These are phyloP conservation scores for Gliomastix tumulicola DNA, from an alignment of 2,329 filamentous ascomycete genomes.

Conservation along the genomic window DNA sequence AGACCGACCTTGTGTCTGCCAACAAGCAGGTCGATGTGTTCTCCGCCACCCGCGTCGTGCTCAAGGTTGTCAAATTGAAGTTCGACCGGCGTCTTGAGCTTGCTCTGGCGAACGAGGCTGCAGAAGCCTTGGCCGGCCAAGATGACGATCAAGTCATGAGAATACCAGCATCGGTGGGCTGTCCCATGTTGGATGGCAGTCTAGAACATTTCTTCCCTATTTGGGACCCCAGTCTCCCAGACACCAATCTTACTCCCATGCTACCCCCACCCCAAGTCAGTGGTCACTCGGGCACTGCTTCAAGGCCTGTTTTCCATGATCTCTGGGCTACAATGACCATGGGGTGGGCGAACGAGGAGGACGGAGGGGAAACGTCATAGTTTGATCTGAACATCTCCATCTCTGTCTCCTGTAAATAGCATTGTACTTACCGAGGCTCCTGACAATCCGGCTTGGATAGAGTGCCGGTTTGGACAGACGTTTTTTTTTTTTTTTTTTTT, in stretches of 20 bases:
- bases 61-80: constrained; percentile 37
- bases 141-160: too few species aligned
- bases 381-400: not conserved
- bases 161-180: constrained; percentile 21
- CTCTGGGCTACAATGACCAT: constrained; percentile 42
- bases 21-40: constrained; percentile 29
- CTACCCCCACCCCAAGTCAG: not conserved
- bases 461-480: too few species aligned
- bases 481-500: too few species aligned
- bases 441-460: too few species aligned
- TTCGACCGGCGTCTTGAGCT: constrained; percentile 31
- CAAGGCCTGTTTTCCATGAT: constrained; percentile 28
- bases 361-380: too few species aligned
- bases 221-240: too few species aligned
- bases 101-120: constrained; percentile 15
- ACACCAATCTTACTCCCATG: not conserved
- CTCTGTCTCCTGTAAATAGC: too few species aligned
- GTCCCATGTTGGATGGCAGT: constrained; percentile 45
- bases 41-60: constrained; percentile 36
- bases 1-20: constrained; percentile 11
- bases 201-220: constrained; percentile 35
- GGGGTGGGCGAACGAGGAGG: constrained; percentile 27
- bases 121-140: too few species aligned
- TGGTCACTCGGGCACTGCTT: not conserved
- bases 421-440: too few species aligned